Conservation (phyloP, 225 moss, liverwort and hornwort species). For the Sphagnum contortum region DNA sequence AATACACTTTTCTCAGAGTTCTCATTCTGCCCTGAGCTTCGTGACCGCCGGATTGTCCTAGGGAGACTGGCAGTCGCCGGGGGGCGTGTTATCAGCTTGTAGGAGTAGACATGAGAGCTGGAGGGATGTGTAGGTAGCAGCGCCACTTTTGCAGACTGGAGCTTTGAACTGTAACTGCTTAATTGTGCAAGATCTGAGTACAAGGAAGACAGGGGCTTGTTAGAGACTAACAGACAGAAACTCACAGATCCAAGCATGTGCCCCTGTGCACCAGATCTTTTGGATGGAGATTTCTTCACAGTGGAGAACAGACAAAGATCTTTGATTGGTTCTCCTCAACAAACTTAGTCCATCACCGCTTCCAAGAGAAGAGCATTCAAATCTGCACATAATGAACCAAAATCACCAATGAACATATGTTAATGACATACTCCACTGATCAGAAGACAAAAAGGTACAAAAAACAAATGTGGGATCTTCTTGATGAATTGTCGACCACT, state of each 20-base stretch:
- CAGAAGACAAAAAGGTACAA: no score
- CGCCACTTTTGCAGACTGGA: conserved; percentile 62
- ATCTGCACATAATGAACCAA: no score
- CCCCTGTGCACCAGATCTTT: conserved; percentile 25
- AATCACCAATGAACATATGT: no score
- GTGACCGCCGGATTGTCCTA: conserved; percentile 50
- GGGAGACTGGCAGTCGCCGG: conserved; percentile 56
- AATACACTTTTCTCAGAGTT: conserved; percentile 20
- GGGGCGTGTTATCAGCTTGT: conserved; percentile 53
- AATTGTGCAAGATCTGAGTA: not conserved
- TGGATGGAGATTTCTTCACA: conserved; percentile 7
- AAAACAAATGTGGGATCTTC: no score
- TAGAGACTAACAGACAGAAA: conserved; percentile 26
- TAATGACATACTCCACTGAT: no score
- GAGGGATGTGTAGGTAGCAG: conserved; percentile 63
- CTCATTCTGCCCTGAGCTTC: conserved; percentile 8
- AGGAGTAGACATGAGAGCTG: conserved; percentile 52
- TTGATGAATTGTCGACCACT: no score
- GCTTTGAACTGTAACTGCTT: not conserved
- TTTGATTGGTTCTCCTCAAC: no score
- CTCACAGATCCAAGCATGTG: conserved; percentile 64
- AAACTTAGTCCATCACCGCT: no score
- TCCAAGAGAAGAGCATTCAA: no score
- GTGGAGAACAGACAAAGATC: not conserved
- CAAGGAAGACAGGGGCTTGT: conserved; percentile 21